Conservation (phyloP, 2,329 filamentous ascomycete species). For the Talaromyces sp. region DNA sequence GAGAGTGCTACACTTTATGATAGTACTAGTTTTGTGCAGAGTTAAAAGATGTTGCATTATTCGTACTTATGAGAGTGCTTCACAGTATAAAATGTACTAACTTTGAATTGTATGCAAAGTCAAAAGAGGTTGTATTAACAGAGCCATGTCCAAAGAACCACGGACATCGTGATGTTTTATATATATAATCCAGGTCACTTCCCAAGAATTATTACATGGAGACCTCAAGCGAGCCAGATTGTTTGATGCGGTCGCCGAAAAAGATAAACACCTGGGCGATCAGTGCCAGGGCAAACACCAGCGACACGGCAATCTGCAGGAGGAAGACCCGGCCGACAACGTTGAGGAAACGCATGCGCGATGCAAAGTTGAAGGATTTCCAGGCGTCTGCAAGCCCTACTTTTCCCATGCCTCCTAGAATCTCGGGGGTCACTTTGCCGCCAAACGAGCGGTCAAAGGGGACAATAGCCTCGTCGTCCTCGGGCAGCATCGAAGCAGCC, state of each 20-base stretch:
- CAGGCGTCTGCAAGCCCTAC: constrained; percentile 70
- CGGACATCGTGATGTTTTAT: neutral
- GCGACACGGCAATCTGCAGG: constrained; percentile 45
- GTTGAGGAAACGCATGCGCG: constrained; percentile 67
- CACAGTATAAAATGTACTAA: too few relatives aligned
- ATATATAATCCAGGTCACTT: neutral
- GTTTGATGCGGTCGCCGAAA: constrained; percentile 26
- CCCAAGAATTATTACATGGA: neutral
- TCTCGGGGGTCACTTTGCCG: constrained; percentile 67
- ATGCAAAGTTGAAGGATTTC: constrained; percentile 67
- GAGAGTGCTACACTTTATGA: neutral
- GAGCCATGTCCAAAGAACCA: neutral
- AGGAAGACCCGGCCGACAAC: constrained; percentile 67
- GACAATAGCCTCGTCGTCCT: constrained; percentile 76
- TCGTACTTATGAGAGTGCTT: too few relatives aligned
- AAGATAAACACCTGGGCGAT: constrained; percentile 49
- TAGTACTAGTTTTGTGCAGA: too few relatives aligned
- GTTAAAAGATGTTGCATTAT: neutral
- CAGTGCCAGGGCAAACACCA: constrained; percentile 47
- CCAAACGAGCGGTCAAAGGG: constrained; percentile 84
- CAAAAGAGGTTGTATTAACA: neutral
- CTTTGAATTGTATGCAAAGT: too few relatives aligned
- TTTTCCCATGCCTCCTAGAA: constrained; percentile 66
- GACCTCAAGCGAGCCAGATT: constrained; percentile 10
- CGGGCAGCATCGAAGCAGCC: constrained; percentile 78